Conservation (phyloP, 78 protist genomes). For the Dictyostelium brefeldianum region DNA sequence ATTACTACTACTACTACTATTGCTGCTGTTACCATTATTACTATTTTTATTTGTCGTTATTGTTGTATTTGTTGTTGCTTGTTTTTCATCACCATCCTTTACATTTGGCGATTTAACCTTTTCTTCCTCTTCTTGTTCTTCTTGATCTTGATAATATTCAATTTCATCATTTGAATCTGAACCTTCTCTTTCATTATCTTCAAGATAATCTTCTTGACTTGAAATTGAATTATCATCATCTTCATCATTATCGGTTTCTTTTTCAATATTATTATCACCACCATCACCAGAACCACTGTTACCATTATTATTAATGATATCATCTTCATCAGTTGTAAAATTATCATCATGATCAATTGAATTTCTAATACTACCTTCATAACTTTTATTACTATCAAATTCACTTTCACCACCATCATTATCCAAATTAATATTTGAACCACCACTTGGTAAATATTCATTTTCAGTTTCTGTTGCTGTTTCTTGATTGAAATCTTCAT, state of each 20-base stretch:
- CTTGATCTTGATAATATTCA: not conserved
- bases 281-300: too few species aligned
- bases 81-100: too few species aligned
- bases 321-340: not conserved
- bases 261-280: not conserved
- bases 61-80: not conserved
- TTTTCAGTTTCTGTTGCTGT: not conserved
- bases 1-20: not conserved
- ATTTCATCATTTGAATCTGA: not conserved
- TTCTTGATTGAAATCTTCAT: conserved; percentile 18
- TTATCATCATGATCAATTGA: not conserved
- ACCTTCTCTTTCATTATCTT: conserved; percentile 15
- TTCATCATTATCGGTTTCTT: not conserved
- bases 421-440: not conserved
- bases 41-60: not conserved
- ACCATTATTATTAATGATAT: not conserved
- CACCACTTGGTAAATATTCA: not conserved
- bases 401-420: conserved; percentile 14
- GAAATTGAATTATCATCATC: not conserved
- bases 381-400: not conserved
- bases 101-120: not conserved
- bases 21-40: not conserved
- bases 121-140: not conserved
- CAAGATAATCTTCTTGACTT: not conserved
- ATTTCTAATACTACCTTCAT: conserved; percentile 1